Evolutionary conservation across 352 stramenopile species (phyloP).

Genomic region (Phytophthora macrochlamydospora): DNA sequence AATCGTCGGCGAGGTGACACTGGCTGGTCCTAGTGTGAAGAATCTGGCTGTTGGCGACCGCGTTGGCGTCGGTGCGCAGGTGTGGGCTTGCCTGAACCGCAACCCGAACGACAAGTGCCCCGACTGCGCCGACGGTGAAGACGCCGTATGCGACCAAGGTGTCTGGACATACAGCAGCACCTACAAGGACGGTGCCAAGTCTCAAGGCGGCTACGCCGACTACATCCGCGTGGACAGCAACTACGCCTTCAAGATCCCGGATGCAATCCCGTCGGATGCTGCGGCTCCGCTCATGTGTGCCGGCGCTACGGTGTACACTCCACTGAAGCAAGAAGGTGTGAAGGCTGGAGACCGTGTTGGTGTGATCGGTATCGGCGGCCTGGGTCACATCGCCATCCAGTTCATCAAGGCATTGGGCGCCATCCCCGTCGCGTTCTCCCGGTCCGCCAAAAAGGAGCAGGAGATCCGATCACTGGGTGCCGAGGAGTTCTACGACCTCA

Average conservation of each 20-base stretch:
- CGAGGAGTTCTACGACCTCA: conserved; percentile 20
- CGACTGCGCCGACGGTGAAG: neutral
- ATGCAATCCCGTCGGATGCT: neutral
- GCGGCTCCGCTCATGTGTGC: too few relatives aligned
- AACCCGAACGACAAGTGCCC: neutral
- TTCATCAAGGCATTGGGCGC: too few relatives aligned
- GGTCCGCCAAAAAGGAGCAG: conserved; percentile 10
- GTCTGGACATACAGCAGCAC: neutral
- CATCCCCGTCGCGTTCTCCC: too few relatives aligned
- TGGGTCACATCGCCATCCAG: too few relatives aligned
- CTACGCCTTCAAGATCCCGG: conserved; percentile 1
- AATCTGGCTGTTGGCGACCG: too few relatives aligned
- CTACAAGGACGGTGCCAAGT: neutral
- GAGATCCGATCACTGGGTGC: conserved; percentile 12
- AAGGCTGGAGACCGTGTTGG: too few relatives aligned
- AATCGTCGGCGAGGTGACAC: too few relatives aligned
- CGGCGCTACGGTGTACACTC: too few relatives aligned
- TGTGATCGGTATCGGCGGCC: too few relatives aligned
- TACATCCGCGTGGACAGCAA: neutral
- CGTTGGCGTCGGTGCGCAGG: too few relatives aligned
- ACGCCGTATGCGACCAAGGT: neutral
- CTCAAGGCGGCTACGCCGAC: neutral
- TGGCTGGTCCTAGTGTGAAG: too few relatives aligned
- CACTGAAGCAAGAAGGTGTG: too few relatives aligned
- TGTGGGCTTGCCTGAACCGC: neutral